Conservation (phyloP, 2,329 filamentous ascomycete genomes). For the Calonectria fujianensis region DNA sequence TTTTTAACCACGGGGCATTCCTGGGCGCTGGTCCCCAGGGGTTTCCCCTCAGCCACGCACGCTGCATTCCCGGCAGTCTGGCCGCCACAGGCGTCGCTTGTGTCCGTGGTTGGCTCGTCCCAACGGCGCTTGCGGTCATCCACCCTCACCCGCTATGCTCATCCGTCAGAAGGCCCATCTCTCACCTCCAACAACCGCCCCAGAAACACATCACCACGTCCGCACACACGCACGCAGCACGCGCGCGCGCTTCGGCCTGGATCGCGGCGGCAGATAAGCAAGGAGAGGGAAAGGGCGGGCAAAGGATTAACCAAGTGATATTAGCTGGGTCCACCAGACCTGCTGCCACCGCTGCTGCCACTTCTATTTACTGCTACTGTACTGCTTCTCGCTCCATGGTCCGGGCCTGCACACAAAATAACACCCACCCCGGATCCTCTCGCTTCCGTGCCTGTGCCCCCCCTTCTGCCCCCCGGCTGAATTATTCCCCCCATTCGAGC, state of each 20-base stretch:
- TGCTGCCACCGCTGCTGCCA: not conserved
- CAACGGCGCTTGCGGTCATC: slow-evolving; percentile 28
- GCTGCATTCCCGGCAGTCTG: slow-evolving; percentile 24
- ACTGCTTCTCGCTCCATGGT: slow-evolving; percentile 26
- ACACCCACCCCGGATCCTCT: slow-evolving; percentile 28
- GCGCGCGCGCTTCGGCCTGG: not conserved
- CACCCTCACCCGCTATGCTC: slow-evolving; percentile 8
- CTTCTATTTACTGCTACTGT: slow-evolving; percentile 10
- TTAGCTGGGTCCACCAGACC: not conserved
- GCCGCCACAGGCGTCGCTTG: slow-evolving; percentile 26
- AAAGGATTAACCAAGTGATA: not conserved
- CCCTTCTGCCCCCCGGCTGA: slow-evolving; percentile 18
- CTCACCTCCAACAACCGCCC: slow-evolving; percentile 24
- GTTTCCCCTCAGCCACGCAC: slow-evolving; percentile 29
- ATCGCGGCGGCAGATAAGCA: not conserved
- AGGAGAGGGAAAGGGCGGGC: not conserved
- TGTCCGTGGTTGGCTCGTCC: slow-evolving; percentile 2
- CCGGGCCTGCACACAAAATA: slow-evolving; percentile 7
- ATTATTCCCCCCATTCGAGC: slow-evolving; percentile 14
- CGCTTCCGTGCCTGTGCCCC: slow-evolving; percentile 23
- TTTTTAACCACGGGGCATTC: slow-evolving; percentile 29
- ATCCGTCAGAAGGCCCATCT: not conserved
- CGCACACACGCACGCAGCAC: not conserved
- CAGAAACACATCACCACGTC: not conserved
- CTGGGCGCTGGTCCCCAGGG: slow-evolving; percentile 15